phyloP scores from a whole-genome alignment of 345 rosid genomes.

The Acer saccharum region DNA sequence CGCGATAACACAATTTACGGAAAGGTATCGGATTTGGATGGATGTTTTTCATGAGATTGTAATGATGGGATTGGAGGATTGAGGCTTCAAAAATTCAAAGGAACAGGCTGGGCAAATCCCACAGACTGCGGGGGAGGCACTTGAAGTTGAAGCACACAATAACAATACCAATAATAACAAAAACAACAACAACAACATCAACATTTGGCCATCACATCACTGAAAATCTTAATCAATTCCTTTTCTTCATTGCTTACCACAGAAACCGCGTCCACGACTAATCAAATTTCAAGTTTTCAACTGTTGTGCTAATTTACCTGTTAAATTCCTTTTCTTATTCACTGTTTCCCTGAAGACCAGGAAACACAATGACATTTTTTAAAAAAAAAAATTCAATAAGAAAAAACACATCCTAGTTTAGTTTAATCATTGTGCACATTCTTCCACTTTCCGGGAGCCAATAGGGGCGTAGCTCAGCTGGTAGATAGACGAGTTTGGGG shows the following conservation, averaged over 20 bases:
- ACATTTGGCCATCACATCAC: constrained; percentile 26
- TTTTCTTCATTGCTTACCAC: constrained; percentile 8
- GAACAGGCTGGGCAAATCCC: constrained; percentile 47
- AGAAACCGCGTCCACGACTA: constrained; percentile 41
- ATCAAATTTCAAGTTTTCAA: background rate
- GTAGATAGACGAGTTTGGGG: too few species aligned
- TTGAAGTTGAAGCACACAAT: background rate
- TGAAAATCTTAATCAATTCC: background rate
- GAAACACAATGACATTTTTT: background rate
- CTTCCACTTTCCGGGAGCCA: too few species aligned
- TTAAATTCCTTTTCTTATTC: constrained; percentile 1
- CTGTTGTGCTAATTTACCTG: background rate
- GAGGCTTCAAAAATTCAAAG: constrained; percentile 24
- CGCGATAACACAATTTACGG: constrained; percentile 6
- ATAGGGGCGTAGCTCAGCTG: too few species aligned
- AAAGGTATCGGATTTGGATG: background rate
- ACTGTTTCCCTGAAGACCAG: constrained; percentile 17
- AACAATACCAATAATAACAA: too few species aligned
- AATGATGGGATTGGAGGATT: constrained; percentile 10
- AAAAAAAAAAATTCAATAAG: too few species aligned
- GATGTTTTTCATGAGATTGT: constrained; percentile 14
- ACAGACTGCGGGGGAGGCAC: constrained; percentile 38
- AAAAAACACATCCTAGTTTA: too few species aligned
- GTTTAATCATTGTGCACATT: too few species aligned
- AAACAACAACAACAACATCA: background rate